Evolutionary conservation across 2,329 filamentous ascomycete species (phyloP), one percentile per base, ranked within the genome.

Genomic region (Fusarium sublunatum): DNA sequence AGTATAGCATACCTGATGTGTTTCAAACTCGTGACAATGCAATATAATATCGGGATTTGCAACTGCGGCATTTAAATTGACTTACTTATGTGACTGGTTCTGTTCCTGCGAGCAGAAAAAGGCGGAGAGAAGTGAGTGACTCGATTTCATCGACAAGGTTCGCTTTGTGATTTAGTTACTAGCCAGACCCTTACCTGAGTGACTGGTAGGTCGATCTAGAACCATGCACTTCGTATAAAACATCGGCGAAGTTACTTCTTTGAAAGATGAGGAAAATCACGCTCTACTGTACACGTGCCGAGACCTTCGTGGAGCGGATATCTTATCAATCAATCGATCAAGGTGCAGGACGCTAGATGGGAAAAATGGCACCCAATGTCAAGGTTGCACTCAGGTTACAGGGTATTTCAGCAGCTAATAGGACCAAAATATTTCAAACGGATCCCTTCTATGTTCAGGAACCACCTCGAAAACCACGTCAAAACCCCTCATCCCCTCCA

Each of bases 261-360:
- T n/a, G n/a, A n/a, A n/a, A n/a, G n/a, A n/a, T n/a, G n/a, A n/a
- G n/a, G n/a, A n/a, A n/a, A n/a, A n/a, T n/a, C n/a, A n/a, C n/a
- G n/a, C n/a, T n/a, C n/a, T n/a, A n/a, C n/a, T n/a, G n/a, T n/a
- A n/a, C n/a, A n/a, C n/a, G n/a, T n/a, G n/a, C n/a, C 15, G 15
- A 48, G 28, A 32, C 45, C 28, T 32, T 12, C 25, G 35, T 40
- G 64, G 45, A 47, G 52, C 47, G 53, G 48, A 34, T 63, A 71
- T 71, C 69, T 71, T 70, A 71, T 71, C 69, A 71, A 71, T 71
- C 69, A 69, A 60, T 69, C 26, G 69, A 71, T 70, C 68, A 67
- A 66, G 36, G 12, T 61, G 61, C 65, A 70, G 50, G 53, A 44
- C 54, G 58, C 68, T 69, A 68, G 54, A 32, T 47, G 42, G n/a